Conservation (phyloP, 1,284 basidiomycete species). For the Mycena sp. region DNA sequence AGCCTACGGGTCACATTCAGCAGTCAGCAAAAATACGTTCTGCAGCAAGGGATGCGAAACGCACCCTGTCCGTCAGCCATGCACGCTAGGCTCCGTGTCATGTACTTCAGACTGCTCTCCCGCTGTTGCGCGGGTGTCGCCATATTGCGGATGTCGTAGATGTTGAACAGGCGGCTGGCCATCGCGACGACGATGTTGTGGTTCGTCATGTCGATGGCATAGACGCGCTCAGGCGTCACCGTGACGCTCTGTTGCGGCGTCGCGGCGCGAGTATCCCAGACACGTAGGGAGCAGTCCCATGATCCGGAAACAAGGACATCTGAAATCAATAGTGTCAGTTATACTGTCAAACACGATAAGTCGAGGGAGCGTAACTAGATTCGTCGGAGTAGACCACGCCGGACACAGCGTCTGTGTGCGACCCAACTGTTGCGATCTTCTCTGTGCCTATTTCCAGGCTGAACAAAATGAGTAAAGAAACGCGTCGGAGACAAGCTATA, state of each 20-base stretch:
- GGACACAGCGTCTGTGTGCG: constrained; percentile 74
- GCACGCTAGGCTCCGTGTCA: constrained; percentile 90
- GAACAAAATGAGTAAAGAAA: not conserved
- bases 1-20: constrained; percentile 77
- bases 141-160: constrained; percentile 87
- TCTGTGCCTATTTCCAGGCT: constrained; percentile 75
- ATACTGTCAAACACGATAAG: not conserved
- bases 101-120: constrained; percentile 95
- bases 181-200: constrained; percentile 88
- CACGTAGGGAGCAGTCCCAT: constrained; percentile 90
- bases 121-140: constrained; percentile 76
- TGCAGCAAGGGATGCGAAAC: constrained; percentile 31
- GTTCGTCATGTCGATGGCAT: constrained; percentile 80
- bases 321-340: constrained; percentile 39
- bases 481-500: constrained; percentile 36
- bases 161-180: constrained; percentile 89
- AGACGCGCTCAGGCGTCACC: constrained; percentile 83
- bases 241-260: constrained; percentile 70
- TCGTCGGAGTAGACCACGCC: constrained; percentile 66
- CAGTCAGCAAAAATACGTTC: not conserved
- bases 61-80: constrained; percentile 93
- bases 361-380: constrained; percentile 50
- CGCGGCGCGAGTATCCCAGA: constrained; percentile 83
- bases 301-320: constrained; percentile 85
- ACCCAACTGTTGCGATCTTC: constrained; percentile 68